phyloP scores from a whole-genome alignment of 495 filamentous ascomycete genomes.

The Aspergillus cristatus region DNA sequence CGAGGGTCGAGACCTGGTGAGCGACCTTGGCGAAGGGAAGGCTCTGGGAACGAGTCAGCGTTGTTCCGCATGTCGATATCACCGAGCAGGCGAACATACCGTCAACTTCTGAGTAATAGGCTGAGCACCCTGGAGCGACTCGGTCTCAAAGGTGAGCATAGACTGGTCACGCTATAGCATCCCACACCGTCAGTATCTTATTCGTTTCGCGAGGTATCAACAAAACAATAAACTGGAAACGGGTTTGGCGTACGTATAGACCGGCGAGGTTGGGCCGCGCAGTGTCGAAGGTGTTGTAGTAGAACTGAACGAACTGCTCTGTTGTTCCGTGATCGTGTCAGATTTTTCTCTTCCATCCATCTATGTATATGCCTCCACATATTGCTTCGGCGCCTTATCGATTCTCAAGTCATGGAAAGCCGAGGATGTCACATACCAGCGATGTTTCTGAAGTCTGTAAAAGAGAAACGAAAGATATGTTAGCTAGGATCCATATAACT shows the following conservation, averaged over 20 bases:
- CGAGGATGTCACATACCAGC: constrained; percentile 40
- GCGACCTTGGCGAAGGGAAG: constrained; percentile 73
- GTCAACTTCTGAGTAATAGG: constrained; percentile 68
- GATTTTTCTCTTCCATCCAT: constrained; percentile 1
- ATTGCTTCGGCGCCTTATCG: not conserved
- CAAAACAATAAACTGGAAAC: not conserved
- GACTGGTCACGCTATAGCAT: constrained; percentile 62
- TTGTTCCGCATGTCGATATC: not conserved
- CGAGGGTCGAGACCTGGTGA: constrained; percentile 59
- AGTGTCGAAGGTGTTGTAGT: constrained; percentile 78
- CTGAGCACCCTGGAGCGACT: constrained; percentile 44
- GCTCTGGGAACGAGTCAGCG: constrained; percentile 30
- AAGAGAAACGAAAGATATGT: constrained; percentile 3
- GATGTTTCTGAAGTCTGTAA: constrained; percentile 42
- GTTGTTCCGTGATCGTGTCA: constrained; percentile 10
- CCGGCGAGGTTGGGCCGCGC: constrained; percentile 48
- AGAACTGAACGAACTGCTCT: constrained; percentile 81
- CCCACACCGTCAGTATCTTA: constrained; percentile 5
- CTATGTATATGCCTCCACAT: too few relatives aligned
- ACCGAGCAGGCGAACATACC: constrained; percentile 34
- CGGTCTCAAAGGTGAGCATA: constrained; percentile 86
- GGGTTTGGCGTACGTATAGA: constrained; percentile 61
- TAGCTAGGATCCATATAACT: constrained; percentile 8
- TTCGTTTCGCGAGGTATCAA: too few relatives aligned
- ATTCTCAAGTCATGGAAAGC: not conserved